Base-by-base conservation (phyloP, 139 green algal species). In the Pedinophyceae sp. region DNA sequence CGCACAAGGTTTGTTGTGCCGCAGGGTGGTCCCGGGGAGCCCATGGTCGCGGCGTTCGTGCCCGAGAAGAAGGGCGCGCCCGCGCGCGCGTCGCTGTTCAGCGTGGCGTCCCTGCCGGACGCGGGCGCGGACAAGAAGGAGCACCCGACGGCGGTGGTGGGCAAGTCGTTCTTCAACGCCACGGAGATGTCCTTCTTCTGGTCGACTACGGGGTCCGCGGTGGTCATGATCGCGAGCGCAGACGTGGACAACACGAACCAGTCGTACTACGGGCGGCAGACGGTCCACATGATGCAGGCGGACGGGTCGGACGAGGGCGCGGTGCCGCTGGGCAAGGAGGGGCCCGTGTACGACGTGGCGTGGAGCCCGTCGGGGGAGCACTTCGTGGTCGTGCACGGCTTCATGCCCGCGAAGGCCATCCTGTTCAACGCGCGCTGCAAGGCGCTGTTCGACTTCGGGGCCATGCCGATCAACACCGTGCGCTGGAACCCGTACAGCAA, bases 331-430 rank as follows among this genome's bases (percentile, higher is more conserved):
- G 64, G 70, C 27, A 95, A 95, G 71, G 86, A 97, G 25, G 90
- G 90, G 5, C 86, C 89, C 3, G 76, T 98, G 27, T 88, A 98
- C 64, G 89, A 95, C 58, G 81, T 93, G 54, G 72, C 93, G 70
- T 98, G 89, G 89, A 79, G 74, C 1, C 84, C 89, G 0, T 54
- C 55, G 2, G 88, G 89, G 4, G 70, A 86, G 53, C 74, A 70
- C 46, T 98, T 98, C 64, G 61, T 83, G 0, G 73, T 85, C 2
- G 74, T 89, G 20, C 72, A 83, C 54, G 59, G 63, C 41, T 79
- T 73, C 66, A 85, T 88, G 77, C 78, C 80, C 30, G 71, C 84
- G 17, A 84, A 91, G 65, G 68, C 72, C 24, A 86, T 75, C 2
- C 58, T 97, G 7, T 93, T 90, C 67, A 70, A 82, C 50, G 57